Conservation (phyloP, 2,329 filamentous ascomycete species). For the Penicillium sp. region DNA sequence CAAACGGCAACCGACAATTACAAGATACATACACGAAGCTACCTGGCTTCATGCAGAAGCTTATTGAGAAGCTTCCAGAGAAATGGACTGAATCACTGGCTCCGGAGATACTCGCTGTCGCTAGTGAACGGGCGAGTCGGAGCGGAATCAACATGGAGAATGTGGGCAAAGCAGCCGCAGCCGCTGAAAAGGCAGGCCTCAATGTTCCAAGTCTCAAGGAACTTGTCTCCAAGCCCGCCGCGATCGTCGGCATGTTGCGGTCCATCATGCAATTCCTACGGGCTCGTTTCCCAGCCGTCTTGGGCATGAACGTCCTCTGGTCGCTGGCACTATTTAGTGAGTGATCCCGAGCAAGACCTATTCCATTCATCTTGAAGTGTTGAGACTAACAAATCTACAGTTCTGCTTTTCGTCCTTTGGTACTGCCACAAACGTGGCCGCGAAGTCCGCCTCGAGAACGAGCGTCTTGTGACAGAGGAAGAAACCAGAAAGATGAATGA, state of each 20-base stretch:
- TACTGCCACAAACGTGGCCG: conserved; percentile 96
- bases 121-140: conserved; percentile 67
- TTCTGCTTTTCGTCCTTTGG: conserved; percentile 93
- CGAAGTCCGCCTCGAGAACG: conserved; percentile 77
- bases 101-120: conserved; percentile 81
- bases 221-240: conserved; percentile 83
- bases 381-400: conserved; percentile 50
- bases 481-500: conserved; percentile 51
- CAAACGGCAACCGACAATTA: conserved; percentile 67
- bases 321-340: conserved; percentile 85
- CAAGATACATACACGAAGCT: conserved; percentile 70
- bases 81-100: conserved; percentile 78
- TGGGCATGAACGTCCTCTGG: conserved; percentile 91
- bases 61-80: conserved; percentile 81
- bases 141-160: conserved; percentile 67
- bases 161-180: conserved; percentile 58
- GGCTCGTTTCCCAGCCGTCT: conserved; percentile 84
- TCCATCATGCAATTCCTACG: conserved; percentile 91
- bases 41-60: conserved; percentile 79
- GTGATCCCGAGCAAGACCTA: conserved; percentile 41
- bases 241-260: conserved; percentile 80
- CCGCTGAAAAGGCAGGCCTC: conserved; percentile 69
- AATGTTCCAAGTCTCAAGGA: conserved; percentile 76
- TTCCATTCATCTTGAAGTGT: background rate
- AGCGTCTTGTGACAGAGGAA: conserved; percentile 55